These are phyloP conservation scores for Phalaenopsis hybrid DNA, from an alignment of 116 monocot species.

Conservation along the genomic window DNA sequence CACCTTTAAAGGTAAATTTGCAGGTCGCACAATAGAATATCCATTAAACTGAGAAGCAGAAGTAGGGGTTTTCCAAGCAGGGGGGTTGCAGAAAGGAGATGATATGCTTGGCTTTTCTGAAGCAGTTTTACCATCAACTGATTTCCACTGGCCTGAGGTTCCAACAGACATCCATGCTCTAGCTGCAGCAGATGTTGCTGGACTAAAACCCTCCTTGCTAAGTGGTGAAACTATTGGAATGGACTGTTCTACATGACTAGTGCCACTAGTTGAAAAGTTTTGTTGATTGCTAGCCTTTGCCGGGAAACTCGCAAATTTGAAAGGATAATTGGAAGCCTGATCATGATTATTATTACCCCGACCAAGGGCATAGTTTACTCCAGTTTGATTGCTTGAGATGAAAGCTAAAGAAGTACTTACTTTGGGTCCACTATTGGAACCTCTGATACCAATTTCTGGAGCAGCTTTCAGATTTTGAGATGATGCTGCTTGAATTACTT, in stretches of 20 bases:
- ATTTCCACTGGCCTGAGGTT: constrained; percentile 23
- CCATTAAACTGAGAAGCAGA: constrained; percentile 18
- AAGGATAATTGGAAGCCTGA: constrained; percentile 25
- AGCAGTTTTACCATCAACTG: constrained; percentile 8
- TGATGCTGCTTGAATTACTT: constrained; percentile 14
- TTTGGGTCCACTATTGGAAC: constrained; percentile 8
- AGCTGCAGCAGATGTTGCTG: constrained; percentile 30
- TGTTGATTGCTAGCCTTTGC: constrained; percentile 21
- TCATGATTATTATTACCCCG: constrained; percentile 15
- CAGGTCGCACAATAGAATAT: constrained; percentile 13
- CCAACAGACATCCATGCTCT: constrained; percentile 60
- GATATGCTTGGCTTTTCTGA: constrained; percentile 19
- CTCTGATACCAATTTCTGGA: constrained; percentile 6
- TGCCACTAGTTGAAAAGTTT: constrained; percentile 13
- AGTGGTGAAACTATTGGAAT: constrained; percentile 15
- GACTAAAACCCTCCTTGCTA: constrained; percentile 23
- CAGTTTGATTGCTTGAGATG: constrained; percentile 32
- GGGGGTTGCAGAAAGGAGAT: constrained; percentile 13
- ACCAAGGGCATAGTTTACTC: constrained; percentile 9
- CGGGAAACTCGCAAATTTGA: constrained; percentile 24
- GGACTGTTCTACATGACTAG: constrained; percentile 14
- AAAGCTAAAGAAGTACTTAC: constrained; percentile 19
- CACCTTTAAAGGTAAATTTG: constrained; percentile 19
- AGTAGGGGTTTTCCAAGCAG: constrained; percentile 28
- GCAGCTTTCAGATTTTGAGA: constrained; percentile 9